phyloP scores from a whole-genome alignment of 2,329 filamentous ascomycete genomes.

The Cladobotryum mycophilum region DNA sequence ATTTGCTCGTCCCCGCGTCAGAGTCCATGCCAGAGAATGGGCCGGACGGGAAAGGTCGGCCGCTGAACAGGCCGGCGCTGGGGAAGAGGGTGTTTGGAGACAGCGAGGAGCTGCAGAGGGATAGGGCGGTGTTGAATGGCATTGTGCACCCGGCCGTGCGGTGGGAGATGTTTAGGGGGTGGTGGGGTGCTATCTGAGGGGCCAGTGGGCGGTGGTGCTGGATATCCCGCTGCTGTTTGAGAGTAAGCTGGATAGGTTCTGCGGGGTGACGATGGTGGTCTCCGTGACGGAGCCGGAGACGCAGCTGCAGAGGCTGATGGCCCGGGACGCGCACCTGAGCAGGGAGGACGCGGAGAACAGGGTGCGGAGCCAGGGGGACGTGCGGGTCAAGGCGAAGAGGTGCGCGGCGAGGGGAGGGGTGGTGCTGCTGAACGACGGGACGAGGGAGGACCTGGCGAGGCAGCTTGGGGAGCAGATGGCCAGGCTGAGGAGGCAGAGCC shows the following conservation, averaged over 20 bases:
- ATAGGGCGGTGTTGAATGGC: constrained; percentile 72
- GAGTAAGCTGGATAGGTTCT: constrained; percentile 75
- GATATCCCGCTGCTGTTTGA: constrained; percentile 93
- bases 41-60: constrained; percentile 56
- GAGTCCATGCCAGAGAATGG: constrained; percentile 48
- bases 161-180: constrained; percentile 71
- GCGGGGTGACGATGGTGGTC: constrained; percentile 80
- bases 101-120: constrained; percentile 59
- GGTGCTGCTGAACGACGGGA: constrained; percentile 87
- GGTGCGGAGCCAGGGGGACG: constrained; percentile 80
- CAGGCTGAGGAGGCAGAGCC: constrained; percentile 56
- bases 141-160: constrained; percentile 93
- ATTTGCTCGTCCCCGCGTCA: constrained; percentile 63
- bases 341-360: constrained; percentile 83
- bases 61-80: constrained; percentile 79
- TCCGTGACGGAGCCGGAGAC: constrained; percentile 71
- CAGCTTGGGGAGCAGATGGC: constrained; percentile 62
- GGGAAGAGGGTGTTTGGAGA: constrained; percentile 83
- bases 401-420: constrained; percentile 66
- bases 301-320: constrained; percentile 74
- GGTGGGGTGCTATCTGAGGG: constrained; percentile 64
- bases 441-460: constrained; percentile 59
- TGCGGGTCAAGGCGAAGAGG: constrained; percentile 73
- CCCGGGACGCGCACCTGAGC: constrained; percentile 69
- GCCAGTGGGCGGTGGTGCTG: constrained; percentile 82